These are phyloP conservation scores for Pistacia atlantica DNA, from an alignment of 345 rosid species.

Conservation along the genomic window DNA sequence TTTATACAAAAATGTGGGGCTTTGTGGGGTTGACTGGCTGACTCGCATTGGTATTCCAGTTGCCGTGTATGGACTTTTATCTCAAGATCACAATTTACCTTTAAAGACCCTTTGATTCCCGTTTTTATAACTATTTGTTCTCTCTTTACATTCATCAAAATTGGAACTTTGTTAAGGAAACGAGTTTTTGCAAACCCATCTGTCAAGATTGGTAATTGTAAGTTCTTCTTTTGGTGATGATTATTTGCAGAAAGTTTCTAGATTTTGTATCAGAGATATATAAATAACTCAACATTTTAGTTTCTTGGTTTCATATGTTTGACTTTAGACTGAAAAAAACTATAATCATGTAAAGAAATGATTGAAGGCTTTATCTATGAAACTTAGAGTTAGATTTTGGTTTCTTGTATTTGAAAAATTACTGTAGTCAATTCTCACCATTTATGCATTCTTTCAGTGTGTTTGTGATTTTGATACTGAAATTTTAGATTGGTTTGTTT, in stretches of 20 bases:
- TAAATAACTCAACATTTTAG: background rate
- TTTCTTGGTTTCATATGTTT: background rate
- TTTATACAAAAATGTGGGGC: background rate
- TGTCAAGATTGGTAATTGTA: background rate
- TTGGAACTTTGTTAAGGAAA: background rate
- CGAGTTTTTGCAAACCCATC: background rate
- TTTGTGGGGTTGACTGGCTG: slow-evolving; percentile 16
- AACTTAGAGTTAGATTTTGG: too few species aligned
- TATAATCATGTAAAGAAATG: too few species aligned
- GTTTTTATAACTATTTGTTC: too few species aligned
- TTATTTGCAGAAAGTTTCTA: background rate
- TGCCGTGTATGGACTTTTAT: slow-evolving; percentile 28
- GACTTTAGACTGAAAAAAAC: too few species aligned
- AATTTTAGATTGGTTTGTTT: too few species aligned
- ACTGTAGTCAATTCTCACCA: too few species aligned
- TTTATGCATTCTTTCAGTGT: too few species aligned
- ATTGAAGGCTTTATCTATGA: too few species aligned
- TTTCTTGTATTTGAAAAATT: too few species aligned
- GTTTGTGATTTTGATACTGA: too few species aligned
- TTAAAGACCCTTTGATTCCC: too few species aligned
- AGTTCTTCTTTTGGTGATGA: background rate
- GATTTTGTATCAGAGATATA: background rate
- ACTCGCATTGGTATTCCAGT: slow-evolving; percentile 10
- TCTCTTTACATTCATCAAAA: background rate
- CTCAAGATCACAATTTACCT: too few species aligned